These are phyloP conservation scores for Stentor roeselii DNA, from an alignment of 73 alveolate species.

Conservation along the genomic window DNA sequence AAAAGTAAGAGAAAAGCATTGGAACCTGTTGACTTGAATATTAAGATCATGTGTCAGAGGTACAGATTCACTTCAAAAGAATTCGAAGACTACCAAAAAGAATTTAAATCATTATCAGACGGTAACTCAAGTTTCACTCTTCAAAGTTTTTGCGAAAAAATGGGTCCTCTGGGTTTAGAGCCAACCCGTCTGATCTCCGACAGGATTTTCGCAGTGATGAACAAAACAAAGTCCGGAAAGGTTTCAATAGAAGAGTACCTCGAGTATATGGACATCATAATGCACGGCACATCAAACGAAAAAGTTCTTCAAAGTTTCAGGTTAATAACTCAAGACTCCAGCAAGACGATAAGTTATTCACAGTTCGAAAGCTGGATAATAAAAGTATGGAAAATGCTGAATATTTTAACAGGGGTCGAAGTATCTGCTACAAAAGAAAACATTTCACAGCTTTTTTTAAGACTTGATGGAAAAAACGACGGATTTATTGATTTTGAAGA, in stretches of 20 bases:
- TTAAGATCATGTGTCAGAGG: constrained; percentile 3
- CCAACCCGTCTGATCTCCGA: constrained; percentile 25
- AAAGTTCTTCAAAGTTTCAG: neutral
- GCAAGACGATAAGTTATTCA: neutral
- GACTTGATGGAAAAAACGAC: neutral
- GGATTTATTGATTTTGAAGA: constrained; percentile 5
- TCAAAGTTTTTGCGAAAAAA: neutral
- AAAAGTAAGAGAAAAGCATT: neutral
- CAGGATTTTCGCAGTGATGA: constrained; percentile 8
- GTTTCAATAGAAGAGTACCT: neutral
- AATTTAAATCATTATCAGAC: neutral
- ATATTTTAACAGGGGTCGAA: neutral
- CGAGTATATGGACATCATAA: constrained; percentile 2
- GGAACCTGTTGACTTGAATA: neutral
- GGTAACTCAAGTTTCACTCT: constrained; percentile 10
- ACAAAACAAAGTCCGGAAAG: neutral
- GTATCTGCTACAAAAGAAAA: constrained; percentile 9
- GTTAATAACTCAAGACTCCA: neutral
- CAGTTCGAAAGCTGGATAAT: neutral
- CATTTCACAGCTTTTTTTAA: neutral
- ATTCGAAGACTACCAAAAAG: neutral
- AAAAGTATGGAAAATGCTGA: constrained; percentile 13
- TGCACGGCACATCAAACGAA: constrained; percentile 21
- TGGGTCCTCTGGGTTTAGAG: constrained; percentile 19
- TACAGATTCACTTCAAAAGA: neutral